Percentiles rank a stretch among this genome's conserved stretches.
Conservation (phyloP, 257 asterid genomes). For the Gentiana macrophylla region DNA sequence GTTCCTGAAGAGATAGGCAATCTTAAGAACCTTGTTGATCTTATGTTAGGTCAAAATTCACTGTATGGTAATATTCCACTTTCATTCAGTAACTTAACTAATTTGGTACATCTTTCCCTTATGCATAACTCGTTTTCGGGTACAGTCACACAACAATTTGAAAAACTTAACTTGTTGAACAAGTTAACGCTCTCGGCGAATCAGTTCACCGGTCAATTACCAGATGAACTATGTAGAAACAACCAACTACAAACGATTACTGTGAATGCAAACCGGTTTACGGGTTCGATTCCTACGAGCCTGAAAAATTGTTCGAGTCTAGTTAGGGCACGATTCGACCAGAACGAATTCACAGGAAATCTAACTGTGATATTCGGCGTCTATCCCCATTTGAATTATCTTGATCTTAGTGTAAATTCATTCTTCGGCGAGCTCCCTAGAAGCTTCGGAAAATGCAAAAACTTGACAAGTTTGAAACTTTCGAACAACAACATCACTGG, state of each 20-base stretch:
- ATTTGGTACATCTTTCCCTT: slow-evolving; percentile 14
- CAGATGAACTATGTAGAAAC: slow-evolving; percentile 20
- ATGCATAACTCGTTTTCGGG: slow-evolving; percentile 22
- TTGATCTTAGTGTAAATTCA: slow-evolving; percentile 24
- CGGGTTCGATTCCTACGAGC: slow-evolving; percentile 19
- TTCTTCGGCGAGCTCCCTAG: slow-evolving; percentile 22
- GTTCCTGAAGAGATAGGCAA: slow-evolving; percentile 15
- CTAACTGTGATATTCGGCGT: slow-evolving; percentile 20
- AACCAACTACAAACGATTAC: slow-evolving; percentile 10
- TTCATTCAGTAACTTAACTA: slow-evolving; percentile 12
- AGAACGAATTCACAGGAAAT: slow-evolving; percentile 22
- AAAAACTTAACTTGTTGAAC: not conserved
- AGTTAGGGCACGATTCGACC: slow-evolving; percentile 15
- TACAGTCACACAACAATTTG: slow-evolving; percentile 11
- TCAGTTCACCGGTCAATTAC: slow-evolving; percentile 18
- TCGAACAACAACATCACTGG: slow-evolving; percentile 24
- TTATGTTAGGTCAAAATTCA: not conserved
- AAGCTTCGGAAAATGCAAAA: slow-evolving; percentile 16
- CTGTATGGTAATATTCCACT: slow-evolving; percentile 18
- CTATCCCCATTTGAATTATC: slow-evolving; percentile 20
- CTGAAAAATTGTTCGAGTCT: slow-evolving; percentile 25
- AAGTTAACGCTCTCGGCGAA: not conserved
- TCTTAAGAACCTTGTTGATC: not conserved
- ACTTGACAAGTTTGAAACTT: slow-evolving; percentile 17
- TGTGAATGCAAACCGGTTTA: slow-evolving; percentile 14